Base-by-base conservation (phyloP, 139 green algal genomes). In the Ettlia oleoabundans region DNA sequence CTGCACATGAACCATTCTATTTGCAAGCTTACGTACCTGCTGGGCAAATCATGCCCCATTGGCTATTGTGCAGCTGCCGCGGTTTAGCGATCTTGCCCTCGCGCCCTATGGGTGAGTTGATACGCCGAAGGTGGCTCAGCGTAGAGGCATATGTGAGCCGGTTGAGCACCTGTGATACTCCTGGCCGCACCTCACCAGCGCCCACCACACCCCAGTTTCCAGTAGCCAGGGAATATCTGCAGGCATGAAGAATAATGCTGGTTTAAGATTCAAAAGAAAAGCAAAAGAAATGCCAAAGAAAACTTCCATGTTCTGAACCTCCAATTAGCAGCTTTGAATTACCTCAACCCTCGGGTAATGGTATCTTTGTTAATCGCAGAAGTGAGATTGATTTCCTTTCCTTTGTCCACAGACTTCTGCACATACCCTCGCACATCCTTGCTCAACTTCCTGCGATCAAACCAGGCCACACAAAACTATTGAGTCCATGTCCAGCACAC, bases 41-140 rank as follows among this genome's bases (percentile, higher is more conserved):
- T 91, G 96, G 85, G 89, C 97, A 99, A 76, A 99, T 95, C 91
- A 99, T 97, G 80, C 97, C 97, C 97, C 97, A 99, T 85, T 98
- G 94, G n/a, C 83, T 93, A 88, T 97, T 99, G 94, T 99, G 97
- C 87, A 99, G 93, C 93, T 99, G 96, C 30, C 97, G 92, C 3
- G 97, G 97, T 92, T 99, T 99, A 62, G 93, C 93, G 40, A 97
- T 90, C 88, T 97, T 98, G 82, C 94, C 94, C 88, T 97, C 94
- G 1, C 93, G 90, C n/a, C 92, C 97, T 35, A 99, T 98, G 51
- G 96, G 97, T 0, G 93, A 98, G 93, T 99, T 99, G 82, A 99
- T 94, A 78, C 97, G 94, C 42, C 97, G 92, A 86, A 99, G 84
- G 83, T 99, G 97, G 0, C 89, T 96, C 47, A 99, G 87, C 32